Conservation (phyloP, 345 rosid genomes). For the Noccaea caerulescens region DNA sequence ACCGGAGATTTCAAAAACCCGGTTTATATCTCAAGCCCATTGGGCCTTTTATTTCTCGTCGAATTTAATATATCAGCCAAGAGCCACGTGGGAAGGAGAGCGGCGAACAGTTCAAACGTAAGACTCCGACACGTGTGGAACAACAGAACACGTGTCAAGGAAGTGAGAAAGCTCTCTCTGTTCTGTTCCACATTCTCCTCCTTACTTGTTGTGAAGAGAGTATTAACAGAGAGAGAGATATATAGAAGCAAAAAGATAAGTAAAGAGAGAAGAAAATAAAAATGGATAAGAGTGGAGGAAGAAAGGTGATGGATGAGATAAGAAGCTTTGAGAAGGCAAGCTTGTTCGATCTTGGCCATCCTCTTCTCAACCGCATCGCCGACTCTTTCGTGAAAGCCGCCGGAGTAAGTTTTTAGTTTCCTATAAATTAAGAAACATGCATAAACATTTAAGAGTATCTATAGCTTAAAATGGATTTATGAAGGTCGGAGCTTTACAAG, state of each 20-base stretch:
- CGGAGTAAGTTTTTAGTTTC: constrained; percentile 50
- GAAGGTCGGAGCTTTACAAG: constrained; percentile 90
- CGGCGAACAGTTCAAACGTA: constrained; percentile 32
- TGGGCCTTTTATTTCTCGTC: constrained; percentile 27
- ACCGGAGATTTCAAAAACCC: constrained; percentile 21
- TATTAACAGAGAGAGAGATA: constrained; percentile 3
- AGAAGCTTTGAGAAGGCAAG: constrained; percentile 63
- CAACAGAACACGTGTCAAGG: constrained; percentile 34
- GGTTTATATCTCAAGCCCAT: constrained; percentile 27
- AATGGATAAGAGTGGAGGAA: constrained; percentile 45
- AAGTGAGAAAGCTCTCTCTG: constrained; percentile 10
- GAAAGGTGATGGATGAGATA: constrained; percentile 54
- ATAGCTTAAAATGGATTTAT: not conserved
- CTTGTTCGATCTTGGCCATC: constrained; percentile 87
- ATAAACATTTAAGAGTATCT: not conserved
- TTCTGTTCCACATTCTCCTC: constrained; percentile 39
- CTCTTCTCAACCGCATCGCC: constrained; percentile 88
- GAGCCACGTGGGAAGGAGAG: constrained; percentile 35
- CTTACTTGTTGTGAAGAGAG: constrained; percentile 24
- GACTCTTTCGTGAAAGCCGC: constrained; percentile 93
- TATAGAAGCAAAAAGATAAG: constrained; percentile 18
- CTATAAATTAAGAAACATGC: not conserved
- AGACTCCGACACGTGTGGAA: constrained; percentile 40
- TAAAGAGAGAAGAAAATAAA: constrained; percentile 8
- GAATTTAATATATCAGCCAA: not conserved